Percentiles rank a stretch among this genome's conserved stretches.
Conservation (phyloP, 179 eudicot species). For the Beta macrorhiza region DNA sequence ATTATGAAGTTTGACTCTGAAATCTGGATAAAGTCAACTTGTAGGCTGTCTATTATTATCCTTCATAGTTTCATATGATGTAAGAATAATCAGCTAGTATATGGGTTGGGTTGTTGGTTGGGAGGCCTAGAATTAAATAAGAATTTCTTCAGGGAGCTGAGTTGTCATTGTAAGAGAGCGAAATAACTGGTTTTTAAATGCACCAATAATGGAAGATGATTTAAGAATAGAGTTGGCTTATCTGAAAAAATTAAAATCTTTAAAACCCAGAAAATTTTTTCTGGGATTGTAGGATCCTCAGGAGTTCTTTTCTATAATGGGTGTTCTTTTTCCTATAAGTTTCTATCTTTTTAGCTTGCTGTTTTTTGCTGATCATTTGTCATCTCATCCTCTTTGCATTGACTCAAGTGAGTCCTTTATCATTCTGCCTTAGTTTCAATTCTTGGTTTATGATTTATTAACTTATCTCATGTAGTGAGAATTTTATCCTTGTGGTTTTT, state of each 20-base stretch:
- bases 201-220: constrained; percentile 29
- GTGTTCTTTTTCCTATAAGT: constrained; percentile 22
- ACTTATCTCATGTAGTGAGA: constrained; percentile 15
- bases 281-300: not conserved
- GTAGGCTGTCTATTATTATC: constrained; percentile 19
- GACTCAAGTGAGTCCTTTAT: constrained; percentile 56
- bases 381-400: constrained; percentile 56
- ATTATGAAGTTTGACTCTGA: not conserved
- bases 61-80: constrained; percentile 1
- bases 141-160: constrained; percentile 18
- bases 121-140: constrained; percentile 13
- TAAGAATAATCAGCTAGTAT: constrained; percentile 7
- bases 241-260: not conserved
- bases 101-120: constrained; percentile 18
- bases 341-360: constrained; percentile 42
- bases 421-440: not conserved
- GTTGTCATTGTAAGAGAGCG: constrained; percentile 29
- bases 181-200: constrained; percentile 14
- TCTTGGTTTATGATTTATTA: not conserved
- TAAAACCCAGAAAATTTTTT: not conserved
- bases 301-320: constrained; percentile 37
- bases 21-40: constrained; percentile 25
- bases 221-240: not conserved
- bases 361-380: constrained; percentile 39
- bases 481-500: constrained; percentile 11